These are phyloP conservation scores for Microbotryum scabiosae DNA, from an alignment of 1,284 basidiomycete genomes.

Conservation along the genomic window DNA sequence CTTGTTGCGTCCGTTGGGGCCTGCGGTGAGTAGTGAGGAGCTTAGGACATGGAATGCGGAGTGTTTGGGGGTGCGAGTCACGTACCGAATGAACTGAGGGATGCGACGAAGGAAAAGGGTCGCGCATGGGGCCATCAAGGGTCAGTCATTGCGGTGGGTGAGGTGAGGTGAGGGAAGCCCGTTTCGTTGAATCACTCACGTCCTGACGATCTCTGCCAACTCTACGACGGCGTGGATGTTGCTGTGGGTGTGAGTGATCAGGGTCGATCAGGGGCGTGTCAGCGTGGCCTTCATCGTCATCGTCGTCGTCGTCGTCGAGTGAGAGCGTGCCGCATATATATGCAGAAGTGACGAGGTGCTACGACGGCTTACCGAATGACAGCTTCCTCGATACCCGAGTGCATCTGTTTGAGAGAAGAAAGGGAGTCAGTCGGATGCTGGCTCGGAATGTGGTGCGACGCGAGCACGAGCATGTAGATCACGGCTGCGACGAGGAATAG, in stretches of 20 bases:
- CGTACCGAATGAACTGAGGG: constrained; percentile 18
- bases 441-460: no score
- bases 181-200: constrained; percentile 38
- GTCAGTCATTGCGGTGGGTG: background rate
- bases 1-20: constrained; percentile 72
- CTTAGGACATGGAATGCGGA: background rate
- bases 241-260: constrained; percentile 41
- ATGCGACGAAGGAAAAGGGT: background rate
- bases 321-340: background rate
- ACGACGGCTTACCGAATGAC: constrained; percentile 32
- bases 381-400: constrained; percentile 38
- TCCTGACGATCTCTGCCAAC: constrained; percentile 88
- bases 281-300: no score
- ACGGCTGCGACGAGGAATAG: background rate
- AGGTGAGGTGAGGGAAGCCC: background rate
- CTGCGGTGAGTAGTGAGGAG: constrained; percentile 1
- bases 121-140: background rate
- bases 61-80: background rate
- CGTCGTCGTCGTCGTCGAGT: background rate
- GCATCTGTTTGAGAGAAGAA: constrained; percentile 12
- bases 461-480: no score
- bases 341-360: background rate
- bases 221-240: constrained; percentile 95
- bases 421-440: background rate
- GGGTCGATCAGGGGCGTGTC: background rate